Percentiles rank a stretch among this genome's conserved stretches.
These are phyloP conservation scores for Eucalyptus paniculata DNA, from an alignment of 345 rosid species.

Conservation along the genomic window DNA sequence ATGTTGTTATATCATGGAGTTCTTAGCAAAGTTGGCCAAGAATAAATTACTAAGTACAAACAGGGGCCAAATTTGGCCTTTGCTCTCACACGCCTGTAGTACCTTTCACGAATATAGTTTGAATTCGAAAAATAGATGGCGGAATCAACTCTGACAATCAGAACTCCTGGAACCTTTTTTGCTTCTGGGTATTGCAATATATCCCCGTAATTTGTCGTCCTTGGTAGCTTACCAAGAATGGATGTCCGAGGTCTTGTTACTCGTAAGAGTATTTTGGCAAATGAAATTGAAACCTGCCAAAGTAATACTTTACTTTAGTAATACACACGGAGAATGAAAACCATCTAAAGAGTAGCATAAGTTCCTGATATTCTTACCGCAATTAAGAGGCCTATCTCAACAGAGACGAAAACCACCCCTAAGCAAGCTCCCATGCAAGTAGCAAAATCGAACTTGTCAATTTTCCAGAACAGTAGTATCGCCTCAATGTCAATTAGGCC, in stretches of 20 bases:
- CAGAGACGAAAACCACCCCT: slow-evolving; percentile 59
- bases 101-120: slow-evolving; percentile 70
- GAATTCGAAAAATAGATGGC: slow-evolving; percentile 85
- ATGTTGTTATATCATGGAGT: not conserved
- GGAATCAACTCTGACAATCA: slow-evolving; percentile 71
- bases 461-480: slow-evolving; percentile 45
- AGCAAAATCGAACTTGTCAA: slow-evolving; percentile 63
- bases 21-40: not conserved
- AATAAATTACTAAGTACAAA: not conserved
- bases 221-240: slow-evolving; percentile 60
- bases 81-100: not conserved
- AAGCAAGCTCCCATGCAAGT: slow-evolving; percentile 77
- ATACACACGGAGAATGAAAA: not conserved
- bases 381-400: slow-evolving; percentile 59
- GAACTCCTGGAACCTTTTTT: slow-evolving; percentile 43
- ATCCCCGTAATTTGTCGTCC: slow-evolving; percentile 59
- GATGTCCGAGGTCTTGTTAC: slow-evolving; percentile 76
- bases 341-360: not conserved
- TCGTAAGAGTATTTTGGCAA: slow-evolving; percentile 72
- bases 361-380: slow-evolving; percentile 22
- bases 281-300: slow-evolving; percentile 58
- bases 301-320: not conserved
- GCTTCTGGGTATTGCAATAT: slow-evolving; percentile 68
- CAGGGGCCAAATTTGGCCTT: not conserved
- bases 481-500: slow-evolving; percentile 48